These are phyloP conservation scores for Mixia osmundae DNA, from an alignment of 1,284 basidiomycete species.

Conservation along the genomic window DNA sequence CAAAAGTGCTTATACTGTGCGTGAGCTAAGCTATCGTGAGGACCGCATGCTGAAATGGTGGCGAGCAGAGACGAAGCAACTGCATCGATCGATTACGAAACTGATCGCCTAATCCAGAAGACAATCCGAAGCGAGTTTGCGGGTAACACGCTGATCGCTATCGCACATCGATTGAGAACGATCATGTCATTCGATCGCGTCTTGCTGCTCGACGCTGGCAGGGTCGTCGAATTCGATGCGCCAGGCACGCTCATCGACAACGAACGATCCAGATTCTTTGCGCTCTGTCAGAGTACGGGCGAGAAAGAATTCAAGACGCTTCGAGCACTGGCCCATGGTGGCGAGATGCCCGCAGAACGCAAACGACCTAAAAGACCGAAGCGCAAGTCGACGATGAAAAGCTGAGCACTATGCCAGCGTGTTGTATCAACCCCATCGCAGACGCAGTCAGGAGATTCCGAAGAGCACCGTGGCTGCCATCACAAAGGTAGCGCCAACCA, in stretches of 20 bases:
- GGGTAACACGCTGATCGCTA: conserved; percentile 40
- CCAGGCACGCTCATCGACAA: conserved; percentile 24
- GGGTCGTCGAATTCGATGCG: conserved; percentile 26
- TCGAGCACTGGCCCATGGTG: too few species aligned
- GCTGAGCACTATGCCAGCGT: too few species aligned
- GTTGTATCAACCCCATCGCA: too few species aligned
- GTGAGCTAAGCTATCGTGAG: conserved; percentile 22
- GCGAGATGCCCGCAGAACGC: too few species aligned
- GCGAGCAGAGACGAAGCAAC: conserved; percentile 5
- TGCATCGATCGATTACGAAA: conserved; percentile 47
- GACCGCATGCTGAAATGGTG: not conserved
- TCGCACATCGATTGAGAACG: conserved; percentile 22
- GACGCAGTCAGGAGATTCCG: too few species aligned
- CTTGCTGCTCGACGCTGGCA: conserved; percentile 9
- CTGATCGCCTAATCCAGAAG: conserved; percentile 46
- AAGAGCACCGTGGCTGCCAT: conserved; percentile 13
- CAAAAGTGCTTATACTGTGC: conserved; percentile 56
- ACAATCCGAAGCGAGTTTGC: conserved; percentile 50
- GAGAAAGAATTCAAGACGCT: too few species aligned
- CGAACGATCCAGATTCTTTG: conserved; percentile 1
- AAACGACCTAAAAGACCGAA: too few species aligned
- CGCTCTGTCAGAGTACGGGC: too few species aligned
- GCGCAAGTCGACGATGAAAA: too few species aligned
- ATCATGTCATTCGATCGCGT: conserved; percentile 20
- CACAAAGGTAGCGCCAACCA: conserved; percentile 11